Evolutionary conservation across 1,139 yeast species (phyloP).

Genomic region (Blastobotrys serpentis): DNA sequence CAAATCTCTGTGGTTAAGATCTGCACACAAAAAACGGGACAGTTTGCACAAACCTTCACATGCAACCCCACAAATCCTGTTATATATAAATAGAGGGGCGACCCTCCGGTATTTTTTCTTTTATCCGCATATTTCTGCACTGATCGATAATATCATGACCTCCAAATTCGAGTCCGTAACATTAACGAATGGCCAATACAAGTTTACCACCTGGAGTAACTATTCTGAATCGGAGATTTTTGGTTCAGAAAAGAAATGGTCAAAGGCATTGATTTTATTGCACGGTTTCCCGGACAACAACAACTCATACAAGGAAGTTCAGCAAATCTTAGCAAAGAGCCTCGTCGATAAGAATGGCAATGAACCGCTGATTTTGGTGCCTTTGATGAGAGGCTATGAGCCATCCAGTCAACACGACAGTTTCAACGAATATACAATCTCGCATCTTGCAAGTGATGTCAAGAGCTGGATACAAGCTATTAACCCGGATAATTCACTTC

Average conservation of each 20-base stretch:
- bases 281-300: conserved; percentile 34
- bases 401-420: conserved; percentile 23
- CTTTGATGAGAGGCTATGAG: conserved; percentile 32
- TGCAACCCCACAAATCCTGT: not conserved
- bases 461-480: conserved; percentile 21
- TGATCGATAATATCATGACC: too few relatives aligned
- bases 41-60: not conserved
- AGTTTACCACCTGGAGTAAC: not conserved
- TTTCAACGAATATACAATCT: conserved; percentile 18
- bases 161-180: not conserved
- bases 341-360: not conserved
- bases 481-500: conserved; percentile 18
- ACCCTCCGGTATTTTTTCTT: too few relatives aligned
- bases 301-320: conserved; percentile 25
- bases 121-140: too few relatives aligned
- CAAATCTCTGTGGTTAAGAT: too few relatives aligned
- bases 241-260: conserved; percentile 6
- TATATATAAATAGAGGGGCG: not conserved
- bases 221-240: conserved; percentile 1
- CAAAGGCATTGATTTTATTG: conserved; percentile 24
- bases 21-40: too few relatives aligned
- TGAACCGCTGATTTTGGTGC: conserved; percentile 24
- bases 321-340: conserved; percentile 14
- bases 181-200: not conserved
- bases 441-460: conserved; percentile 26